Evolutionary conservation across 345 rosid genomes (phyloP).

Genomic region (Firmiana major): DNA sequence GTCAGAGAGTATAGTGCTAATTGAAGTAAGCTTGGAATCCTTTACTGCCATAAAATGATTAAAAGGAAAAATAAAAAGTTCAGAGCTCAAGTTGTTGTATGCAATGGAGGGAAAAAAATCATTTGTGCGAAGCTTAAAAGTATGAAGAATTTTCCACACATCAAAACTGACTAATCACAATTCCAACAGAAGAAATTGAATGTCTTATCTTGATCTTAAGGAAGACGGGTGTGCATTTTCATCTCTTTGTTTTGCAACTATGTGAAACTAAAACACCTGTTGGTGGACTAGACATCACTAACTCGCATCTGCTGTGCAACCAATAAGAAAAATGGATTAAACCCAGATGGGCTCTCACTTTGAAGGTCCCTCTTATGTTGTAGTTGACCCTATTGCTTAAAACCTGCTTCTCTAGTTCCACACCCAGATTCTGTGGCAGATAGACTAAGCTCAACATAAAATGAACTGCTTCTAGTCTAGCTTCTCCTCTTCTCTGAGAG

Average conservation of each 20-base stretch:
- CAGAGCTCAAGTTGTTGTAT: neutral
- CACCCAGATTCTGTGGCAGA: slow-evolving; percentile 52
- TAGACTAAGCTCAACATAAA: slow-evolving; percentile 72
- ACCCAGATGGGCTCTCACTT: slow-evolving; percentile 68
- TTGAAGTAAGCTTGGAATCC: too few relatives aligned
- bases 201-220: neutral
- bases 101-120: too few relatives aligned
- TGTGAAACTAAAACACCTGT: slow-evolving; percentile 57
- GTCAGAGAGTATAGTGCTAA: too few relatives aligned
- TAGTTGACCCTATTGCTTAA: slow-evolving; percentile 53
- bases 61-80: neutral
- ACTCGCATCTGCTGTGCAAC: slow-evolving; percentile 75
- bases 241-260: slow-evolving; percentile 60
- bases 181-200: slow-evolving; percentile 12
- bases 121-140: neutral
- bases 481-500: slow-evolving; percentile 48
- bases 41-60: too few relatives aligned
- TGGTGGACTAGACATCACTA: slow-evolving; percentile 71
- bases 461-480: slow-evolving; percentile 52
- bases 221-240: slow-evolving; percentile 16
- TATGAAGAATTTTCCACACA: slow-evolving; percentile 1
- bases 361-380: slow-evolving; percentile 58
- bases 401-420: slow-evolving; percentile 69
- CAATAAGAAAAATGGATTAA: slow-evolving; percentile 64
- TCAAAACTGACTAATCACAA: slow-evolving; percentile 16